Percentiles rank a stretch among this genome's conserved stretches.
Evolutionary conservation across 495 filamentous ascomycete species (phyloP).

Genomic region (Cudoniella acicularis): DNA sequence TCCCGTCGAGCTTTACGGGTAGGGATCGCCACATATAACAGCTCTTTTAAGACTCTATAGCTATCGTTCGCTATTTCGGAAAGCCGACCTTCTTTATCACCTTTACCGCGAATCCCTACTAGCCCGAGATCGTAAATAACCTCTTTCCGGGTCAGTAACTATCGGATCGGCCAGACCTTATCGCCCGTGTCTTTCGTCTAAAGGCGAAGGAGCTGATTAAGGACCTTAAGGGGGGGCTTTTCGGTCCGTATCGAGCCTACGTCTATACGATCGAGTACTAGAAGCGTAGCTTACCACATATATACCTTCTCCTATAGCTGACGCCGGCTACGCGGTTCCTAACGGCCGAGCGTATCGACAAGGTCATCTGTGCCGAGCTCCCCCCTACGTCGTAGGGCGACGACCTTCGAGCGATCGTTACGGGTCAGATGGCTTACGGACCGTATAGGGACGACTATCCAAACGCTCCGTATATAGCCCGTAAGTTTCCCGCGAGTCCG

Average conservation of each 20-base stretch:
- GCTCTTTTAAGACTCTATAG: conserved; percentile 19
- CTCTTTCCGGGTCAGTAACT: conserved; percentile 7
- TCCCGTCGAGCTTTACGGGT: conserved; percentile 8
- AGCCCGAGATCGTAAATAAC: conserved; percentile 9
- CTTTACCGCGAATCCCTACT: conserved; percentile 19
- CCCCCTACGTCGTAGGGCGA: not conserved
- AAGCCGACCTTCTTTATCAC: conserved; percentile 21
- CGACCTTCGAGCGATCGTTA: not conserved
- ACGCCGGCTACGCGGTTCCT: not conserved
- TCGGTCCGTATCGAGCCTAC: conserved; percentile 9
- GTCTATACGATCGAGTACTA: conserved; percentile 21
- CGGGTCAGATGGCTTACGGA: not conserved
- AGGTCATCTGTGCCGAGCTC: conserved; percentile 8
- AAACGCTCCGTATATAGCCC: conserved; percentile 1
- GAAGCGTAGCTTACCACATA: conserved; percentile 15
- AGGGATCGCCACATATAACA: conserved; percentile 2
- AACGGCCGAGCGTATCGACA: conserved; percentile 5
- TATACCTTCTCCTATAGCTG: conserved; percentile 9
- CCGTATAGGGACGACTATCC: conserved; percentile 1
- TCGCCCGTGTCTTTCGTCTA: conserved; percentile 10
- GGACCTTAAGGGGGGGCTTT: conserved; percentile 10
- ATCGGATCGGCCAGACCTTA: conserved; percentile 10
- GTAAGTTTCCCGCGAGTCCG: not conserved
- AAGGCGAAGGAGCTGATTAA: conserved; percentile 15
- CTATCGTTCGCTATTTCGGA: conserved; percentile 15